Evolutionary conservation across 805 yeast species (phyloP).

Genomic region (Wickerhamomyces alni): DNA sequence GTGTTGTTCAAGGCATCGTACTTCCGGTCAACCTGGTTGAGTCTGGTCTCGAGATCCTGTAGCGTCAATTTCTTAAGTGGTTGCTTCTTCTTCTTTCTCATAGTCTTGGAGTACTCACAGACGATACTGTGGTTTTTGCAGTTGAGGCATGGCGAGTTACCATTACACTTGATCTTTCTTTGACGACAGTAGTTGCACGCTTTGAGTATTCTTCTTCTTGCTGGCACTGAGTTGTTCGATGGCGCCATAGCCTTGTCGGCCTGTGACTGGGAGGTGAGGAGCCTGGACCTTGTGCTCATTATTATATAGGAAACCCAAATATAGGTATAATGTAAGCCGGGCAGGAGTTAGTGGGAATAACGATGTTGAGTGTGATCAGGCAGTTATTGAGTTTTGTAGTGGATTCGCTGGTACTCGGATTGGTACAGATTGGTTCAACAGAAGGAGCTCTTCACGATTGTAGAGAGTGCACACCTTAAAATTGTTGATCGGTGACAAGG

Average conservation of each 20-base stretch:
- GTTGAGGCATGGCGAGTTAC: conserved; percentile 53
- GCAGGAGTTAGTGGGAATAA: too few relatives aligned
- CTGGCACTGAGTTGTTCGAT: conserved; percentile 1
- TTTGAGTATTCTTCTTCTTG: conserved; percentile 29
- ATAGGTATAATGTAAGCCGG: not conserved
- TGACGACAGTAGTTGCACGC: conserved; percentile 39
- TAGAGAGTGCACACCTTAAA: too few relatives aligned
- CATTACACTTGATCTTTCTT: conserved; percentile 35
- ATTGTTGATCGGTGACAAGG: too few relatives aligned
- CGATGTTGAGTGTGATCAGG: too few relatives aligned
- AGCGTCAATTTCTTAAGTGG: conserved; percentile 16
- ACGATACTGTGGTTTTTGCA: conserved; percentile 81
- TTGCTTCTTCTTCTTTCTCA: conserved; percentile 16
- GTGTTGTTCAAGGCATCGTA: conserved; percentile 10
- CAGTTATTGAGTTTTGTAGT: not conserved
- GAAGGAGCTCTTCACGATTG: too few relatives aligned
- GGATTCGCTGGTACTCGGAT: too few relatives aligned
- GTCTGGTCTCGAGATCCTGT: conserved; percentile 19
- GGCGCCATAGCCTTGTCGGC: not conserved
- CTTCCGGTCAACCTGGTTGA: conserved; percentile 15
- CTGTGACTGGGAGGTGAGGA: not conserved
- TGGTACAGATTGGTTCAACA: too few relatives aligned
- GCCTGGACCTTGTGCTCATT: not conserved
- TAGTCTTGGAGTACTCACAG: conserved; percentile 53
- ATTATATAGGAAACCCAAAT: not conserved